Conservation (phyloP, 225 moss, liverwort and hornwort species). For the Lunularia cruciata region DNA sequence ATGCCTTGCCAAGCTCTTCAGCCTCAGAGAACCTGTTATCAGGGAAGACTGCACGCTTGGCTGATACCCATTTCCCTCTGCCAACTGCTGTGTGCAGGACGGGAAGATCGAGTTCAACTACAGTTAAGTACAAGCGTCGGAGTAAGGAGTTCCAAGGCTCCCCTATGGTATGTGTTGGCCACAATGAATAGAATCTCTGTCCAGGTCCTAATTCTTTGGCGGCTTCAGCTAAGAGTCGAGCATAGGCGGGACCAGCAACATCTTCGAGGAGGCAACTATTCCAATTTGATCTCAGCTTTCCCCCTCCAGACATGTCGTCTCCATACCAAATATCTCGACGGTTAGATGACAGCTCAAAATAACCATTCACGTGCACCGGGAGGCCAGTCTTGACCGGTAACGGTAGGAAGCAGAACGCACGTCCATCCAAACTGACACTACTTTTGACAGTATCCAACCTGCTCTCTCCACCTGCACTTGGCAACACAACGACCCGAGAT, state of each 20-base stretch:
- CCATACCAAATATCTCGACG: slow-evolving; percentile 92
- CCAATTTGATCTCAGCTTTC: slow-evolving; percentile 75
- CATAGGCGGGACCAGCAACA: slow-evolving; percentile 89
- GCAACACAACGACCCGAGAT: slow-evolving; percentile 7
- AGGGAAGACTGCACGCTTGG: slow-evolving; percentile 76
- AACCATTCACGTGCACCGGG: slow-evolving; percentile 85
- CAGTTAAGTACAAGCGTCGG: slow-evolving; percentile 54
- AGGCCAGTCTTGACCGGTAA: slow-evolving; percentile 82
- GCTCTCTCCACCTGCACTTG: slow-evolving; percentile 14
- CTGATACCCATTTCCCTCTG: slow-evolving; percentile 79
- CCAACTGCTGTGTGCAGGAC: slow-evolving; percentile 64
- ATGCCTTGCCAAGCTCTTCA: slow-evolving; percentile 58
- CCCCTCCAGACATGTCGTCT: slow-evolving; percentile 90
- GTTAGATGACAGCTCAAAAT: slow-evolving; percentile 89
- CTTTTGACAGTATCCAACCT: slow-evolving; percentile 33
- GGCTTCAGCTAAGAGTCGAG: slow-evolving; percentile 64
- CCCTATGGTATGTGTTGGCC: slow-evolving; percentile 66
- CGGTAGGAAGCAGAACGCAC: slow-evolving; percentile 86
- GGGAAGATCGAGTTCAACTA: slow-evolving; percentile 79
- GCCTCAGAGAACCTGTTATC: slow-evolving; percentile 71
- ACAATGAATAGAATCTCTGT: slow-evolving; percentile 54
- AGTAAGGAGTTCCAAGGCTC: slow-evolving; percentile 75
- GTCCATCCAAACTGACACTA: slow-evolving; percentile 54
- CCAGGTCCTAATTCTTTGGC: slow-evolving; percentile 63
- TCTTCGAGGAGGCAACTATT: slow-evolving; percentile 81